These are phyloP conservation scores for Neurospora sp. DNA, from an alignment of 495 filamentous ascomycete species.

Conservation along the genomic window DNA sequence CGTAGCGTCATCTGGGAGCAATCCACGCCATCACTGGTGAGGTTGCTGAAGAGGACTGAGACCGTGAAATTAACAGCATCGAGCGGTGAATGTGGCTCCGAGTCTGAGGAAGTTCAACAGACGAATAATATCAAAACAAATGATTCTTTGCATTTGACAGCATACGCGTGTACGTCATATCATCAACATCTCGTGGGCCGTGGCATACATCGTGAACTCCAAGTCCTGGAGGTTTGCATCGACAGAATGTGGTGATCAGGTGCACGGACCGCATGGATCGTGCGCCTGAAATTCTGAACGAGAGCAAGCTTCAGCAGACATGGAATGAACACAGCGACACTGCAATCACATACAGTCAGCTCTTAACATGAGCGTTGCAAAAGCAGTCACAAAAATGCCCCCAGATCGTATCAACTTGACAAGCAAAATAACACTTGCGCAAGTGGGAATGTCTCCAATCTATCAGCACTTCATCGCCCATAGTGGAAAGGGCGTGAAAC, in stretches of 20 bases:
- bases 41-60: neutral
- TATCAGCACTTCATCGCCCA: slow-evolving; percentile 39
- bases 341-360: neutral
- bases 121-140: neutral
- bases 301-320: neutral
- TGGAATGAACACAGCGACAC: slow-evolving; percentile 1
- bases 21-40: neutral
- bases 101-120: neutral
- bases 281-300: neutral
- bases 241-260: neutral
- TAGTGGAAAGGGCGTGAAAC: slow-evolving; percentile 31
- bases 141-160: neutral
- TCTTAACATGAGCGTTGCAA: neutral
- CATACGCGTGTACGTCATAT: neutral
- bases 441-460: slow-evolving; percentile 25
- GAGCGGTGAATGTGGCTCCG: neutral
- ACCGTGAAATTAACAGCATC: neutral
- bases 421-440: neutral
- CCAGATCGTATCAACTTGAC: neutral
- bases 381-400: neutral
- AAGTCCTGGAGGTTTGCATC: neutral
- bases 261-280: neutral
- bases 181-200: neutral
- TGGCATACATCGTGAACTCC: neutral
- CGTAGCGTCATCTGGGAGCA: neutral